These are phyloP conservation scores for Cladobotryum mycophilum DNA, from an alignment of 2,329 filamentous ascomycete genomes.

Conservation along the genomic window DNA sequence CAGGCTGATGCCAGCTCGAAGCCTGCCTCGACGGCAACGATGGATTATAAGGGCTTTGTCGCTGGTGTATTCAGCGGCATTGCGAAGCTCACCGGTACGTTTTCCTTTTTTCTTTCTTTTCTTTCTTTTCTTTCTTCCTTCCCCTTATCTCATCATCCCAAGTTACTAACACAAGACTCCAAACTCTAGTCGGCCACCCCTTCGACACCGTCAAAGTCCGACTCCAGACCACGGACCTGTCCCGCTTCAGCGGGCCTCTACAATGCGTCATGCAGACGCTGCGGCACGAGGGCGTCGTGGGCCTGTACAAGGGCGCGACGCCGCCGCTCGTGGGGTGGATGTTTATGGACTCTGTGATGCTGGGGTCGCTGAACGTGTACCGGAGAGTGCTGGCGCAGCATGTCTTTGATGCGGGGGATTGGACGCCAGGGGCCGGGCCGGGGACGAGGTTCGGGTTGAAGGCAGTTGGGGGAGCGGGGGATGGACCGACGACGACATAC, in stretches of 20 bases:
- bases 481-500: constrained; percentile 23
- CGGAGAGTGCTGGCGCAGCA: constrained; percentile 75
- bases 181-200: constrained; percentile 54
- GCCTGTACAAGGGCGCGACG: constrained; percentile 90
- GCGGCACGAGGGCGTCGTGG: constrained; percentile 74
- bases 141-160: not conserved
- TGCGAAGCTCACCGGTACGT: constrained; percentile 74
- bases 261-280: constrained; percentile 82
- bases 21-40: constrained; percentile 13
- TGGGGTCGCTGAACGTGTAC: constrained; percentile 87
- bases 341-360: constrained; percentile 91
- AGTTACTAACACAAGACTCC: not conserved
- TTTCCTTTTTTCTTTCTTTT: not conserved
- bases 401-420: constrained; percentile 55
- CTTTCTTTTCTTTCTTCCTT: not conserved
- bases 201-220: constrained; percentile 98
- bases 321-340: constrained; percentile 95
- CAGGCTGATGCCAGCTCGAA: not conserved
- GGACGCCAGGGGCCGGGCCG: constrained; percentile 22
- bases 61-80: constrained; percentile 94
- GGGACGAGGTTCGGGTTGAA: constrained; percentile 14
- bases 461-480: not conserved
- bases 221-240: constrained; percentile 72
- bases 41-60: constrained; percentile 89
- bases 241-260: constrained; percentile 78